Conservation (phyloP, 1,284 basidiomycete species). For the Exobasidium rhododendri region DNA sequence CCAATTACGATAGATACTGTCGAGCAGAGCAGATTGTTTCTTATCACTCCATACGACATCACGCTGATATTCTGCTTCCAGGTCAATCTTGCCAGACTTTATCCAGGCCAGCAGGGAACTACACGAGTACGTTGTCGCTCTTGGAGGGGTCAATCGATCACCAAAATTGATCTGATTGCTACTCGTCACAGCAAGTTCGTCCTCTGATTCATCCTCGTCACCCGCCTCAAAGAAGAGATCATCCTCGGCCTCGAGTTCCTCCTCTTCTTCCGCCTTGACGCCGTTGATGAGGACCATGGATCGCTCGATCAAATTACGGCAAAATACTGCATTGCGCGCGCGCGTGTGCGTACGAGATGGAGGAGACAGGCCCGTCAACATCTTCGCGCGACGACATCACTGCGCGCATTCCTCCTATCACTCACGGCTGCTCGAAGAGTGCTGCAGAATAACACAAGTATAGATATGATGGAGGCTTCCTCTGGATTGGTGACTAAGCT, state of each 20-base stretch:
- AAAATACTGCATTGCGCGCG: no score
- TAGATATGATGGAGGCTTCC: no score
- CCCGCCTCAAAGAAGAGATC: not conserved
- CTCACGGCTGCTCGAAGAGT: no score
- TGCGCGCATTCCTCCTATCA: no score
- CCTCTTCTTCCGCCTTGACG: not conserved
- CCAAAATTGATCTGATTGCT: not conserved
- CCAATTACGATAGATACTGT: constrained; percentile 37
- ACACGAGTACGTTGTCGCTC: not conserved
- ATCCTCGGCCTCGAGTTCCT: not conserved
- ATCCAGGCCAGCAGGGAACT: not conserved
- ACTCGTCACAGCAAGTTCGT: not conserved
- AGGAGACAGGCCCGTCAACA: no score
- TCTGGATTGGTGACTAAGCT: no score
- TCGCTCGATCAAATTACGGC: no score
- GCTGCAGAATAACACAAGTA: no score
- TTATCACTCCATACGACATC: constrained; percentile 33
- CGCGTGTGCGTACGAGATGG: no score
- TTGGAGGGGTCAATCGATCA: not conserved
- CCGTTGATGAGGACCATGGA: not conserved
- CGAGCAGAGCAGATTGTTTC: constrained; percentile 39
- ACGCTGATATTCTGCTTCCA: constrained; percentile 42
- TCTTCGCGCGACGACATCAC: no score
- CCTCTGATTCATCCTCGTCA: not conserved
- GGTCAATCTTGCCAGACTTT: constrained; percentile 19